These are phyloP conservation scores for Pythium phragmiticola DNA, from an alignment of 352 stramenopile species.

Conservation along the genomic window DNA sequence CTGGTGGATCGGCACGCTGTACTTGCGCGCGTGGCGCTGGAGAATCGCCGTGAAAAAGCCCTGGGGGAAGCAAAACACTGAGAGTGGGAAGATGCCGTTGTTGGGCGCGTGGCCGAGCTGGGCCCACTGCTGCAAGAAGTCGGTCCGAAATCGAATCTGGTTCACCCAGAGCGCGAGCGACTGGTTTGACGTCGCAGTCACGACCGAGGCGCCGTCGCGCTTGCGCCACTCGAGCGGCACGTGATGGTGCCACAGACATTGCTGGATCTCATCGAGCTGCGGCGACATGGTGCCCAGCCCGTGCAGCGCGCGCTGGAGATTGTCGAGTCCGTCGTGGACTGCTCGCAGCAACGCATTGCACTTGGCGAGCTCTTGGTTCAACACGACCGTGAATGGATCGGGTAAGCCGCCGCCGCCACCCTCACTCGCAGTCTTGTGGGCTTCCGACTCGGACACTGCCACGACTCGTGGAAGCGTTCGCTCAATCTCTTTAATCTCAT, in stretches of 20 bases:
- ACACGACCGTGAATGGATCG: slow-evolving; percentile 62
- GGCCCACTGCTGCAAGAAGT: slow-evolving; percentile 62
- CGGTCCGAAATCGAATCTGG: slow-evolving; percentile 50
- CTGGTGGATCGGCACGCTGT: slow-evolving; percentile 67
- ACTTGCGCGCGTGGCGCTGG: slow-evolving; percentile 69
- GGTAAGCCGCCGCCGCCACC: neutral
- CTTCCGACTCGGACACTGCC: neutral
- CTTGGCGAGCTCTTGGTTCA: slow-evolving; percentile 60
- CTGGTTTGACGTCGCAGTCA: slow-evolving; percentile 32
- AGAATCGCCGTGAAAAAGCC: slow-evolving; percentile 77
- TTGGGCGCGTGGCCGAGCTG: slow-evolving; percentile 20
- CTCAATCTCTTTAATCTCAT: slow-evolving; percentile 26
- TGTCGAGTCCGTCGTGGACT: slow-evolving; percentile 39
- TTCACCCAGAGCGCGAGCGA: slow-evolving; percentile 56
- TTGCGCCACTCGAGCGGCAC: slow-evolving; percentile 59
- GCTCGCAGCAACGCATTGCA: slow-evolving; percentile 47
- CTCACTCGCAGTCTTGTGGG: neutral
- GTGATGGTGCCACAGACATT: slow-evolving; percentile 47
- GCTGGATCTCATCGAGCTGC: slow-evolving; percentile 49
- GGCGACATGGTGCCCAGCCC: slow-evolving; percentile 58
- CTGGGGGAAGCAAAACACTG: slow-evolving; percentile 73
- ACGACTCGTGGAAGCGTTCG: slow-evolving; percentile 17
- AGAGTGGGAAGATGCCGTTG: slow-evolving; percentile 48
- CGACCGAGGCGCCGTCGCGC: slow-evolving; percentile 32
- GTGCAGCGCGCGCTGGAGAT: slow-evolving; percentile 58